A percentile compares a stretch with the other conserved stretches of the same genome.
These are phyloP conservation scores for Cicer pinnatifidum DNA, from an alignment of 306 rosid genomes.

Conservation along the genomic window DNA sequence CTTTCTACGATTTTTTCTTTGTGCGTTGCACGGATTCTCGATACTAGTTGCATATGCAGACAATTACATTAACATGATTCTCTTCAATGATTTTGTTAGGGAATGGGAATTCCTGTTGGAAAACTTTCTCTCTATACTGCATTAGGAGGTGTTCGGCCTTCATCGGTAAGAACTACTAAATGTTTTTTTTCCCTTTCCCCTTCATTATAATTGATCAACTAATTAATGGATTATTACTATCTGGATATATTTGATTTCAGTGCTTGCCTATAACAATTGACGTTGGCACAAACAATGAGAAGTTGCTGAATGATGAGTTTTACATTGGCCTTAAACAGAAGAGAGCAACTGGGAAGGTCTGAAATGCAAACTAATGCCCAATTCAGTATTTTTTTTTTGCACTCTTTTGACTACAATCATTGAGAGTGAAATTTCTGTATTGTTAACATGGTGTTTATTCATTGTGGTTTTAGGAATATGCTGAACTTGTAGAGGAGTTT, in stretches of 20 bases:
- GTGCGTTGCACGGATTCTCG: too few relatives aligned
- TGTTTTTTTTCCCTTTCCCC: constrained; percentile 17
- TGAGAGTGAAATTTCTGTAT: constrained; percentile 20
- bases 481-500: constrained; percentile 92
- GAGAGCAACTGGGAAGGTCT: constrained; percentile 92
- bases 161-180: constrained; percentile 65
- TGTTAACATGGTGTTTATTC: constrained; percentile 33
- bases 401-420: neutral
- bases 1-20: too few relatives aligned
- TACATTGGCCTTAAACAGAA: constrained; percentile 86
- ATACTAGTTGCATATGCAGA: too few relatives aligned
- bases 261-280: constrained; percentile 96
- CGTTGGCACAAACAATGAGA: constrained; percentile 96
- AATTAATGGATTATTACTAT: constrained; percentile 30
- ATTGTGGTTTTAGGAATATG: constrained; percentile 71
- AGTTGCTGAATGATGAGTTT: constrained; percentile 81
- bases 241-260: constrained; percentile 55
- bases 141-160: constrained; percentile 94
- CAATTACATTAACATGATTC: constrained; percentile 14
- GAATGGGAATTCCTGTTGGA: constrained; percentile 99
- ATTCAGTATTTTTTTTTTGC: neutral
- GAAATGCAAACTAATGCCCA: constrained; percentile 12
- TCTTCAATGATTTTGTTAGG: constrained; percentile 54
- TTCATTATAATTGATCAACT: neutral
- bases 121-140: constrained; percentile 96